phyloP scores from a whole-genome alignment of 768 basidiomycete species.

The Trametes punicea region DNA sequence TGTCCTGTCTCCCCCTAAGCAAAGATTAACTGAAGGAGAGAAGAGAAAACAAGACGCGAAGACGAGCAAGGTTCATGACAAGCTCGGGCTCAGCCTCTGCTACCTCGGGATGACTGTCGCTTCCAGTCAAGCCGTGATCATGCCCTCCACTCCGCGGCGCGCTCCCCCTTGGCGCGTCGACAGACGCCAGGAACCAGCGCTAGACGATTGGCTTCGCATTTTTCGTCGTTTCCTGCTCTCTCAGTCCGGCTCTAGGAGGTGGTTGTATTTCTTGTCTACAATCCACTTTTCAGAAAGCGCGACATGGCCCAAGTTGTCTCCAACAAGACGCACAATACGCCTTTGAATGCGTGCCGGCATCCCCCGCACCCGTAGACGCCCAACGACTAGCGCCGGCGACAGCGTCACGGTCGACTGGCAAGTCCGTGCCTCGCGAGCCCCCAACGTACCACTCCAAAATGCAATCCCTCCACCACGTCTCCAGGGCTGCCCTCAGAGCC shows the following conservation, averaged over 20 bases:
- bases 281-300: no score
- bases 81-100: not conserved
- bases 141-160: not conserved
- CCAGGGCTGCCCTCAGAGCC: conserved; percentile 13
- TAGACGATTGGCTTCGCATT: no score
- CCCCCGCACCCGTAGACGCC: conserved; percentile 7
- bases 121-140: not conserved
- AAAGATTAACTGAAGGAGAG: not conserved
- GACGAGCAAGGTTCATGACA: conserved; percentile 8
- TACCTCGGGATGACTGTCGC: not conserved
- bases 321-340: not conserved
- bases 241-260: no score
- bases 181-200: conserved; percentile 4
- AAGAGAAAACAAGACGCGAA: conserved; percentile 2
- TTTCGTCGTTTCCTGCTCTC: not conserved
- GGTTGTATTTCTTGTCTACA: no score
- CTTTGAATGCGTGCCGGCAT: conserved; percentile 2
- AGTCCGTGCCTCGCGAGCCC: not conserved
- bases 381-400: not conserved
- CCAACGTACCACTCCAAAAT: conserved; percentile 16
- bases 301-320: no score
- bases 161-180: not conserved
- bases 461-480: conserved; percentile 22
- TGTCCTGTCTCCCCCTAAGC: not conserved
- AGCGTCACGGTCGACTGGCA: not conserved